Conservation (phyloP, 164 flowering plant genomes). For the Brasenia schreberi region DNA sequence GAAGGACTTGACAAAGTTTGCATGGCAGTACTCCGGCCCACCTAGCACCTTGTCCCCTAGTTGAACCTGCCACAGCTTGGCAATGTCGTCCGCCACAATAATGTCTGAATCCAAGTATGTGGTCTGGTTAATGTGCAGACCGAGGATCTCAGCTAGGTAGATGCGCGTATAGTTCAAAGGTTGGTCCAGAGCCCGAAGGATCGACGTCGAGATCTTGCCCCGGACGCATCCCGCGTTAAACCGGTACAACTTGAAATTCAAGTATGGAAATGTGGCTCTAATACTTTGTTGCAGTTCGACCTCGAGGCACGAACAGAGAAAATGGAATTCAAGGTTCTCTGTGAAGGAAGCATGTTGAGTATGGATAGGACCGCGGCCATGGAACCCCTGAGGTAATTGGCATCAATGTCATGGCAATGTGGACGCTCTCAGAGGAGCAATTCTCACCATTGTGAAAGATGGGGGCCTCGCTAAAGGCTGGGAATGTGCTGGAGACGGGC, state of each 20-base stretch:
- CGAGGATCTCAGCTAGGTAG: constrained; percentile 20
- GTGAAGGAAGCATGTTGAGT: constrained; percentile 17
- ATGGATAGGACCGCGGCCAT: constrained; percentile 21
- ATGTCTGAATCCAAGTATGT: constrained; percentile 30
- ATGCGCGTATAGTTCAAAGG: constrained; percentile 27
- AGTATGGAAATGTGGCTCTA: constrained; percentile 15
- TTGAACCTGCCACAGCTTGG: constrained; percentile 19
- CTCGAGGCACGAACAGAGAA: constrained; percentile 11
- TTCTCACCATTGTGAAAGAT: constrained; percentile 21
- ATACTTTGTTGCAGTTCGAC: constrained; percentile 9
- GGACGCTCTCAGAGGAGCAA: constrained; percentile 17
- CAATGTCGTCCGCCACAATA: constrained; percentile 23
- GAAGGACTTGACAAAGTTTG: constrained; percentile 28
- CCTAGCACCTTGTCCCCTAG: constrained; percentile 14
- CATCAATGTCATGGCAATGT: constrained; percentile 23
- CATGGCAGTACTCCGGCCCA: constrained; percentile 30
- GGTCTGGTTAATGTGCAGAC: constrained; percentile 20
- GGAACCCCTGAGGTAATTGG: constrained; percentile 18
- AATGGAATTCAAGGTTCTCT: constrained; percentile 18
- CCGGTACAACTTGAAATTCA: constrained; percentile 20
- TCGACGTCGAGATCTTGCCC: constrained; percentile 18
- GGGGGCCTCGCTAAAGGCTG: constrained; percentile 11
- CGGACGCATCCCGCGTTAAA: constrained; percentile 19
- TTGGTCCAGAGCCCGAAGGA: constrained; percentile 23
- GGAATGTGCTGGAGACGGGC: constrained; percentile 3